These are phyloP conservation scores for Hyaloperonospora arabidopsidis DNA, from an alignment of 352 stramenopile genomes.

Conservation along the genomic window DNA sequence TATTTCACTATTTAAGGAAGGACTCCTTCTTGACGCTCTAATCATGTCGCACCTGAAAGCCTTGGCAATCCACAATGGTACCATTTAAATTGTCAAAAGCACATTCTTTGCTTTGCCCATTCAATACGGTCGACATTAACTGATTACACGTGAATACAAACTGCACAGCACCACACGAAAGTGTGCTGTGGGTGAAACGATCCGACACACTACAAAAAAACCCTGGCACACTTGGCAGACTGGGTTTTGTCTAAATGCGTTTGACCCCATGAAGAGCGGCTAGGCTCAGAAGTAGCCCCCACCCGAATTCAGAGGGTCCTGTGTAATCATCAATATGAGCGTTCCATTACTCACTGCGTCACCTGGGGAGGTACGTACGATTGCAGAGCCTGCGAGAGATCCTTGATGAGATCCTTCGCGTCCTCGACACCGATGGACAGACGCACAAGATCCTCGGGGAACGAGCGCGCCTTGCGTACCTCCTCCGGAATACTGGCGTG, in stretches of 20 bases:
- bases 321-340: constrained; percentile 7
- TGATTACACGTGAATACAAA: background rate
- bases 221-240: constrained; percentile 6
- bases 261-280: constrained; percentile 30
- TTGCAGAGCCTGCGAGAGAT: constrained; percentile 88
- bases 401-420: constrained; percentile 89
- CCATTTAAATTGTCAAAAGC: no score
- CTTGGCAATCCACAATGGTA: no score
- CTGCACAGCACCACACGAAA: constrained; percentile 54
- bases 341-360: constrained; percentile 9
- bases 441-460: constrained; percentile 91
- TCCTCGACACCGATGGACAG: constrained; percentile 93
- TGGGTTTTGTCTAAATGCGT: constrained; percentile 8
- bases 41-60: no score
- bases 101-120: no score
- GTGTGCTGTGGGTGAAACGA: constrained; percentile 25
- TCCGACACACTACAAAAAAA: constrained; percentile 21
- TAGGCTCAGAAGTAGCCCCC: constrained; percentile 23
- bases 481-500: constrained; percentile 91
- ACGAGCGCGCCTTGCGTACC: constrained; percentile 82
- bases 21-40: no score
- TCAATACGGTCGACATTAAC: no score
- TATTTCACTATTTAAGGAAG: no score
- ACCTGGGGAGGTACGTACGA: constrained; percentile 45
- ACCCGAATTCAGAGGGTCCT: constrained; percentile 29